Conservation (phyloP, 306 rosid species). For the Inga laurina region DNA sequence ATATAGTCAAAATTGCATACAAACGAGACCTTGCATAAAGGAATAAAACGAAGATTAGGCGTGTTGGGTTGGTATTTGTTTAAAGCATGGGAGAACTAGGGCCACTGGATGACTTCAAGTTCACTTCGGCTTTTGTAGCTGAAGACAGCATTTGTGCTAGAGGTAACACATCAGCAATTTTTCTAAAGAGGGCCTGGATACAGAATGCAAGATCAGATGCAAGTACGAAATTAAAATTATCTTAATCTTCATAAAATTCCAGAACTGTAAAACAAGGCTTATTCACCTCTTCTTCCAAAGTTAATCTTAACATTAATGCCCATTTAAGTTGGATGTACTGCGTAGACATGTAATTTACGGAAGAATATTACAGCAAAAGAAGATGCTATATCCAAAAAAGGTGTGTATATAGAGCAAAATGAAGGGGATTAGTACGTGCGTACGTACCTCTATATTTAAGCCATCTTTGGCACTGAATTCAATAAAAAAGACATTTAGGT, state of each 20-base stretch:
- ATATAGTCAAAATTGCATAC: too few relatives aligned
- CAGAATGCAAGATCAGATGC: too few relatives aligned
- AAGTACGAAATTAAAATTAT: too few relatives aligned
- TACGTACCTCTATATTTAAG: conserved; percentile 41
- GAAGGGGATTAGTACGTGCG: neutral
- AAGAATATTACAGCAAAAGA: conserved; percentile 7
- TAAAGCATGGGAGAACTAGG: neutral
- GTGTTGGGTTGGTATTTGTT: too few relatives aligned
- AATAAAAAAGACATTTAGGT: conserved; percentile 45
- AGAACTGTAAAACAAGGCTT: neutral
- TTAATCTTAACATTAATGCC: conserved; percentile 11
- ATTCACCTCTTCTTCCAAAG: neutral
- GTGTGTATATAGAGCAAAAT: neutral
- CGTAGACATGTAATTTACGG: conserved; percentile 4
- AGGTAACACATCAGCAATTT: too few relatives aligned
- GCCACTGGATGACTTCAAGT: too few relatives aligned
- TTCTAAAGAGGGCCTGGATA: too few relatives aligned
- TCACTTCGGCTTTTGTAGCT: too few relatives aligned
- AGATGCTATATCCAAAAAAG: neutral
- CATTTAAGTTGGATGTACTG: neutral
- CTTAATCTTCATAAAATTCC: too few relatives aligned
- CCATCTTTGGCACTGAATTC: conserved; percentile 53
- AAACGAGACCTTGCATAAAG: too few relatives aligned
- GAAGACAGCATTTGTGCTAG: too few relatives aligned
- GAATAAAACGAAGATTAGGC: too few relatives aligned